Base-by-base conservation (phyloP, 2,329 filamentous ascomycete genomes). In the Coleophoma eucalyptorum region DNA sequence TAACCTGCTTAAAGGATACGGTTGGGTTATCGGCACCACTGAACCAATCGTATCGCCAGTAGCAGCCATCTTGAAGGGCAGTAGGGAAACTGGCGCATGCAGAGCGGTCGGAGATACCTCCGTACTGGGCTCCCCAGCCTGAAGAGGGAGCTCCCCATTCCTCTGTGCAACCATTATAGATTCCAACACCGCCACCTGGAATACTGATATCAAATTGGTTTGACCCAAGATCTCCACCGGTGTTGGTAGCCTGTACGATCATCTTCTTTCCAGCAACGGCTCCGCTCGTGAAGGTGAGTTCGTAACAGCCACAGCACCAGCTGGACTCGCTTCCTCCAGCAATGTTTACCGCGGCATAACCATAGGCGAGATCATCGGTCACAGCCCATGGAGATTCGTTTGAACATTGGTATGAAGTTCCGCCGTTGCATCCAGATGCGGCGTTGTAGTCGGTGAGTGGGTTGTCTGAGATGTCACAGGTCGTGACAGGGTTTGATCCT, bases 251-350 rank as follows among this genome's bases (percentile, higher is more conserved):
- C 62, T 86, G 83, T 15, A 86, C 76, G 48, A 86, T 71, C 78
- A 86, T 81, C 52, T 73, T 78, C 69, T 86, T 85, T 49, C 81
- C 81, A 21, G 70, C 66, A 18, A 80, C 73, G 5, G 76, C 67
- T 5, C 77, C 77, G 40, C 65, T 67, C 1, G 72, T 77, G 57
- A 78, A 78, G 5, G 60, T 63, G 49, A 62, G 62, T 64, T 79
- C 73, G 61, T 84, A 86, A 66, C 83, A 86, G 46, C 76, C 78
- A 63, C 84, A 88, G 69, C 84, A 88, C 79, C 81, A 85, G n/a
- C 68, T 73, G 1, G 71, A 68, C 65, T 87, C 84, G 3, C 70
- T 76, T 38, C 75, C 73, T 19, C 80, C 80, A 2, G 65, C 62
- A 55, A 87, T 71, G 50, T 71, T 72, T 26, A 79, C 80, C 18